Evolutionary conservation across 164 flowering plant genomes (phyloP).

Genomic region (Liriodendron chinense): DNA sequence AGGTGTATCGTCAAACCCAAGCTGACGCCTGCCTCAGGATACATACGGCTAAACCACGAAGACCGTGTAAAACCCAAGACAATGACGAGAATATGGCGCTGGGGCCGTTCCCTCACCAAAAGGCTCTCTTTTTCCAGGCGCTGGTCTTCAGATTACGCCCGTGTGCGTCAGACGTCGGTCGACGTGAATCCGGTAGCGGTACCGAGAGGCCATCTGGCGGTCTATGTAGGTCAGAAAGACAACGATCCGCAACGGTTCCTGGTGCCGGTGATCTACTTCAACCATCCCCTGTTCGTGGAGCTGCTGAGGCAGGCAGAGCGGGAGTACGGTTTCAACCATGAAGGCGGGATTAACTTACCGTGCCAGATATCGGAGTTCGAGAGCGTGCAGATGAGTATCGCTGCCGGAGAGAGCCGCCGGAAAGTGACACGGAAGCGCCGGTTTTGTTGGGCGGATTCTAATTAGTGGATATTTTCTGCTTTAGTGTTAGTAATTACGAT

Average conservation of each 20-base stretch:
- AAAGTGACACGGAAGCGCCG: slow-evolving; percentile 7
- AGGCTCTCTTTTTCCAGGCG: slow-evolving; percentile 22
- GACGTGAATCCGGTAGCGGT: slow-evolving; percentile 23
- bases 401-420: slow-evolving; percentile 38
- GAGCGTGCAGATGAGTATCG: slow-evolving; percentile 57
- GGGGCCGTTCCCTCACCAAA: slow-evolving; percentile 41
- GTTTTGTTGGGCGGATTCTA: not conserved
- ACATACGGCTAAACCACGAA: slow-evolving; percentile 13
- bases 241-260: slow-evolving; percentile 53
- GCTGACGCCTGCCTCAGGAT: slow-evolving; percentile 1
- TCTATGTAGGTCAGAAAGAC: slow-evolving; percentile 72
- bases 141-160: slow-evolving; percentile 25
- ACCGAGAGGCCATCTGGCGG: slow-evolving; percentile 81
- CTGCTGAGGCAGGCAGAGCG: slow-evolving; percentile 63
- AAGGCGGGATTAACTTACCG: slow-evolving; percentile 76
- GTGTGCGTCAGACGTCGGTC: slow-evolving; percentile 29
- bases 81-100: slow-evolving; percentile 35
- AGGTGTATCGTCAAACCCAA: slow-evolving; percentile 28
- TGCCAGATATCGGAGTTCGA: slow-evolving; percentile 71
- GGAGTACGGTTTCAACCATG: slow-evolving; percentile 64
- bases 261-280: slow-evolving; percentile 79
- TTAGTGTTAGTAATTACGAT: not conserved
- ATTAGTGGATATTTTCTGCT: not conserved
- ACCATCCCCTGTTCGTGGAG: slow-evolving; percentile 77
- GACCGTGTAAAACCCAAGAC: slow-evolving; percentile 4